Base-by-base conservation (phyloP, 805 yeast species). In the Candida peoriensis region DNA sequence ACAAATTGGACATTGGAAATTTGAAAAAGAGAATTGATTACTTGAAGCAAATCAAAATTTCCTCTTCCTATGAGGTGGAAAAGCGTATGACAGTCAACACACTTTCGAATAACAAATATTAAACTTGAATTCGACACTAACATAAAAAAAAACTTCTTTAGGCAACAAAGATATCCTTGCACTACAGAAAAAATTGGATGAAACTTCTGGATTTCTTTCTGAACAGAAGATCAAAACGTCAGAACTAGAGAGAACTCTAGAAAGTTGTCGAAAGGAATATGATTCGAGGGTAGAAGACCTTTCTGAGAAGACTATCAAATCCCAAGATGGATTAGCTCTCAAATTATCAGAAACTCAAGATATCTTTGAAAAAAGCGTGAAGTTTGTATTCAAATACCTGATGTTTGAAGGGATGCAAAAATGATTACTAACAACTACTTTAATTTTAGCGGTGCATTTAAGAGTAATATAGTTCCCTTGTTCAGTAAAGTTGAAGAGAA, bases 161-260 rank as follows among this genome's bases (percentile, higher is more conserved):
- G 56, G 50, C 41, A 41, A 41, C 19, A 60, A 56, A 36, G 68
- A 65, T 15, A 58, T 66, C 13, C 53, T 52, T 13, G 48, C 52
- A 19, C 43, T 66, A 22, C 61, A 57, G 37, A 39, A 55, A 24
- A 65, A 60, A 33, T 41, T 67, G 6, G 67, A 69, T 48, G 68
- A 68, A 36, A 54, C 64, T 17, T 60, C 72, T 8, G 73, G 74
- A 1, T 58, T 66, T 30, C 52, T 71, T 26, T 66, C 70, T 8
- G 76, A 70, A 36, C 74, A 70, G 42, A 70, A 66, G 35, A 52
- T 68, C 10, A 64, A 57, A 34, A 62, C 55, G 3, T 21, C 36
- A 3, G 48, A 51, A n/a, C 41, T 64, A n/a, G 47, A 46, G 19
- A 54, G 48, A 28, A 33, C 34, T 0, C 26, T 57, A 11, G 49